Conservation (phyloP, 768 basidiomycete genomes). For the Coprinellus micaceus region DNA sequence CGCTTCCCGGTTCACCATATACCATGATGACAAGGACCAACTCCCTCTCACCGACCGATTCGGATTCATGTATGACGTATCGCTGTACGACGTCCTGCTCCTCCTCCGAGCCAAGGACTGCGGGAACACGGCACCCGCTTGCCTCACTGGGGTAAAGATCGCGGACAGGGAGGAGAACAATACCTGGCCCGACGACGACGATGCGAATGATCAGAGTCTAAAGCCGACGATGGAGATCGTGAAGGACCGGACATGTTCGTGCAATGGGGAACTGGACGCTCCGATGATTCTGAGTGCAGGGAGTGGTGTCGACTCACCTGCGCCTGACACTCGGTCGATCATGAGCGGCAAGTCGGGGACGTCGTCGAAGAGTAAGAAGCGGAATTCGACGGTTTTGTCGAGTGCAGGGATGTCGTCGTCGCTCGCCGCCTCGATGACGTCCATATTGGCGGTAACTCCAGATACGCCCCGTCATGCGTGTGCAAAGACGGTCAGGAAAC, state of each 20-base stretch:
- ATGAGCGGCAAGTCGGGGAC: conserved; percentile 43
- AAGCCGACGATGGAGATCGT: conserved; percentile 42
- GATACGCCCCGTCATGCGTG: conserved; percentile 75
- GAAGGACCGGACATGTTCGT: conserved; percentile 39
- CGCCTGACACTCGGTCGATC: conserved; percentile 21
- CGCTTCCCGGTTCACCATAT: conserved; percentile 50
- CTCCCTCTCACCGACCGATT: conserved; percentile 79
- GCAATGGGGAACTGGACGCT: conserved; percentile 33
- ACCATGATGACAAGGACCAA: conserved; percentile 48
- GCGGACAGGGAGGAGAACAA: conserved; percentile 80
- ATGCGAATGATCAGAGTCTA: conserved; percentile 29
- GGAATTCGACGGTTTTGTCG: conserved; percentile 35
- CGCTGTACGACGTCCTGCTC: conserved; percentile 75
- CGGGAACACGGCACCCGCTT: conserved; percentile 74
- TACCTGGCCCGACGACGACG: conserved; percentile 69
- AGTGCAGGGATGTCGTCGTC: conserved; percentile 17
- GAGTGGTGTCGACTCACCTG: conserved; percentile 1
- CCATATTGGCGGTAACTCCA: conserved; percentile 56
- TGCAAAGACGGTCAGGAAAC: conserved; percentile 64
- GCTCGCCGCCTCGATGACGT: conserved; percentile 34
- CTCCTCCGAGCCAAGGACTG: conserved; percentile 71
- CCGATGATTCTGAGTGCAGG: conserved; percentile 16
- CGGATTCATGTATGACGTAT: conserved; percentile 87
- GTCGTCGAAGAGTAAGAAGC: conserved; percentile 48
- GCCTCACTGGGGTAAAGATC: conserved; percentile 83